Conservation (phyloP, 1,284 basidiomycete species). For the Leccinum brunneo-olivaceum region DNA sequence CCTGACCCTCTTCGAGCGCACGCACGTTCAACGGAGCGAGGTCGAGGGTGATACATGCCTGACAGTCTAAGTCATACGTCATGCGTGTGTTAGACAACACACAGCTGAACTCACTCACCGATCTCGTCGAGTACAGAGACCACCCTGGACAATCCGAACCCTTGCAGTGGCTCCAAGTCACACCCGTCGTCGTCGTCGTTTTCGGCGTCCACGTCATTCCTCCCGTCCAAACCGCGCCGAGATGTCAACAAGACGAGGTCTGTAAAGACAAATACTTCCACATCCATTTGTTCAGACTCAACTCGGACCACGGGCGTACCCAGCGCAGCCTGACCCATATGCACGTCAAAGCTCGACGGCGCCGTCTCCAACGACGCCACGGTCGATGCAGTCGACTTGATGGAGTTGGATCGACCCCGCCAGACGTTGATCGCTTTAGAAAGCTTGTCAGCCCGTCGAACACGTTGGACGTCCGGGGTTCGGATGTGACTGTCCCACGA, state of each 20-base stretch:
- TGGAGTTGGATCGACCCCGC: constrained; percentile 40
- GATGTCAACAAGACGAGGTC: constrained; percentile 58
- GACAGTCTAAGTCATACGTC: constrained; percentile 1
- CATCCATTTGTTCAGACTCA: constrained; percentile 23
- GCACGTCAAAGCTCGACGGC: constrained; percentile 27
- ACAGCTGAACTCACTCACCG: constrained; percentile 11
- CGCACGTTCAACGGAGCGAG: constrained; percentile 44
- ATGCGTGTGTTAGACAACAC: neutral
- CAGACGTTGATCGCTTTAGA: constrained; percentile 26
- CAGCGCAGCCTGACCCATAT: constrained; percentile 2
- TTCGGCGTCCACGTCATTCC: neutral
- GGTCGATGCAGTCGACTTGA: constrained; percentile 42
- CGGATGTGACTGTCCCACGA: neutral
- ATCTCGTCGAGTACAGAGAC: constrained; percentile 40
- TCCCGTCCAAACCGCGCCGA: constrained; percentile 11
- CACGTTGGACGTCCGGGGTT: constrained; percentile 1
- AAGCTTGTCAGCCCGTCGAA: constrained; percentile 21
- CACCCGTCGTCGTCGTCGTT: neutral
- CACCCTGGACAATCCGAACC: constrained; percentile 51
- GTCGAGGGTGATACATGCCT: constrained; percentile 39
- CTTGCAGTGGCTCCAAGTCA: constrained; percentile 35
- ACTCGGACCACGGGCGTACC: constrained; percentile 24
- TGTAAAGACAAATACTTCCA: constrained; percentile 61
- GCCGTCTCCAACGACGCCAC: constrained; percentile 29
- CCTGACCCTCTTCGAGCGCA: constrained; percentile 37